These are phyloP conservation scores for Thalassiosira ordinaria DNA, from an alignment of 352 stramenopile genomes.

Conservation along the genomic window DNA sequence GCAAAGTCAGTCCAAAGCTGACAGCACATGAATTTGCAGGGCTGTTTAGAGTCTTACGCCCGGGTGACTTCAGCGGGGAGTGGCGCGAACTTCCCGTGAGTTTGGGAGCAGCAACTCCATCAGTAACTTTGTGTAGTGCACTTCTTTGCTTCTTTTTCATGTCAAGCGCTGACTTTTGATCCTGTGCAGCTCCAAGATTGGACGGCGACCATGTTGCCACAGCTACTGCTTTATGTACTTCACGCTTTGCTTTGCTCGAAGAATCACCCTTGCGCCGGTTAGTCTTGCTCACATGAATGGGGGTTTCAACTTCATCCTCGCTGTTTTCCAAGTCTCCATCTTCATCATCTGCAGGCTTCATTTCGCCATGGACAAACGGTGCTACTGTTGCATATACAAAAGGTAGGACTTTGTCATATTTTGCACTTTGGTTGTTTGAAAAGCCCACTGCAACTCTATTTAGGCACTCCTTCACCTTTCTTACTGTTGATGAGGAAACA, in stretches of 20 bases:
- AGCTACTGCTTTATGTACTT: slow-evolving; percentile 50
- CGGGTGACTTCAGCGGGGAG: slow-evolving; percentile 38
- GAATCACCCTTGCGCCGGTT: slow-evolving; percentile 21
- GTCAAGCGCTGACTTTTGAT: slow-evolving; percentile 63
- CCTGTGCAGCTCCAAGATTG: slow-evolving; percentile 57
- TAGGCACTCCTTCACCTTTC: slow-evolving; percentile 81
- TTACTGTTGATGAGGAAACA: slow-evolving; percentile 65
- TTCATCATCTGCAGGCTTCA: slow-evolving; percentile 73
- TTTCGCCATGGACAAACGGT: slow-evolving; percentile 75
- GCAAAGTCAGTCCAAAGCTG: slow-evolving; percentile 81
- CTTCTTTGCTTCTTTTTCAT: slow-evolving; percentile 67
- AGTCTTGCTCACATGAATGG: slow-evolving; percentile 70
- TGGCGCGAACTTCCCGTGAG: slow-evolving; percentile 77
- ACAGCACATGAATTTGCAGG: slow-evolving; percentile 78
- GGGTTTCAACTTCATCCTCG: slow-evolving; percentile 58
- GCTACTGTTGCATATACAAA: slow-evolving; percentile 84
- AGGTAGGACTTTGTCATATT: slow-evolving; percentile 70
- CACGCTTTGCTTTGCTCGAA: slow-evolving; percentile 30
- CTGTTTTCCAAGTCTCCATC: slow-evolving; percentile 87
- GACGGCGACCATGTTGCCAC: slow-evolving; percentile 82
- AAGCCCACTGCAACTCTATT: slow-evolving; percentile 80
- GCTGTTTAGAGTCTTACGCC: slow-evolving; percentile 70
- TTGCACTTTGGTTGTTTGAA: slow-evolving; percentile 75
- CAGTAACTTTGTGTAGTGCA: slow-evolving; percentile 68
- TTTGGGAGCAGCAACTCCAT: slow-evolving; percentile 82